These are phyloP conservation scores for Phialophora tarda DNA, from an alignment of 2,329 filamentous ascomycete genomes.

Conservation along the genomic window DNA sequence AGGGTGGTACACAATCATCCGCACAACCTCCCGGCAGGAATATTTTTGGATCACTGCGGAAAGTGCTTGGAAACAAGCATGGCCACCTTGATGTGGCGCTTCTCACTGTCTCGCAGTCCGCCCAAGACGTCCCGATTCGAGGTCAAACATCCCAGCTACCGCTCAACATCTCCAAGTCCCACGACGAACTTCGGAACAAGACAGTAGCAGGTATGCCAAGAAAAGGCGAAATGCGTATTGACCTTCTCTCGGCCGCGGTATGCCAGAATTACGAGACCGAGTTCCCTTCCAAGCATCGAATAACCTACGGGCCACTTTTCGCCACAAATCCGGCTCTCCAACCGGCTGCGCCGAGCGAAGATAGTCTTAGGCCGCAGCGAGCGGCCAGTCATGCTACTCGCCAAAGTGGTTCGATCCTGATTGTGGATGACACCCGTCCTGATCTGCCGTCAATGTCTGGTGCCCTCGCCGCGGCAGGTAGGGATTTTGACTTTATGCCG, in stretches of 20 bases:
- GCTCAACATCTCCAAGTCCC: conserved; percentile 52
- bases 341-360: conserved; percentile 5
- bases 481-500: background rate
- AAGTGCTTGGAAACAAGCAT: conserved; percentile 72
- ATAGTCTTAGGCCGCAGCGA: conserved; percentile 41
- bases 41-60: conserved; percentile 82
- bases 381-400: conserved; percentile 66
- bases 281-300: conserved; percentile 54
- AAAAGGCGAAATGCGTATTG: conserved; percentile 69
- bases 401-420: conserved; percentile 89
- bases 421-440: conserved; percentile 66
- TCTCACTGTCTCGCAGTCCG: conserved; percentile 36
- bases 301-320: conserved; percentile 31
- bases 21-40: conserved; percentile 76
- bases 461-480: conserved; percentile 38
- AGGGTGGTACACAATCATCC: conserved; percentile 16
- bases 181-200: conserved; percentile 51
- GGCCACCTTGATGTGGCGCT: conserved; percentile 39
- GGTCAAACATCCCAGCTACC: conserved; percentile 50
- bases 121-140: conserved; percentile 27
- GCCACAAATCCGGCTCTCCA: conserved; percentile 26
- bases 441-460: conserved; percentile 48
- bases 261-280: conserved; percentile 79
- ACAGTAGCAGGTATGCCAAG: conserved; percentile 43
- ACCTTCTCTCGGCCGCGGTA: conserved; percentile 78